A percentile compares a stretch with the other conserved stretches of the same genome.
phyloP scores from a whole-genome alignment of 805 yeast species.

The Schwanniomyces sp. region DNA sequence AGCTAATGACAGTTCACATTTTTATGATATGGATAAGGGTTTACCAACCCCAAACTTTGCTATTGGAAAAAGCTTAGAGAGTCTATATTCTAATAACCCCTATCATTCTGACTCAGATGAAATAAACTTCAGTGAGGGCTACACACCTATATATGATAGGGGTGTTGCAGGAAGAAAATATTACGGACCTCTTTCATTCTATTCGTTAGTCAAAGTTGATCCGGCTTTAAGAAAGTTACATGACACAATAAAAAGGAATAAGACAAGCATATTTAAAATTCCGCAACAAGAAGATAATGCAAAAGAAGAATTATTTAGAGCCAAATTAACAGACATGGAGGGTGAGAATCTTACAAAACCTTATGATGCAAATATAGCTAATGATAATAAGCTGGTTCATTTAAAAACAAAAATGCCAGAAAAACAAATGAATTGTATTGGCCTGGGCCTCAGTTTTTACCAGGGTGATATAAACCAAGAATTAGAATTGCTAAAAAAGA shows the following conservation, averaged over 20 bases:
- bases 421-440: conserved; percentile 12
- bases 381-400: neutral
- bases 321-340: conserved; percentile 10
- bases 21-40: neutral
- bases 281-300: neutral
- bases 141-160: conserved; percentile 21
- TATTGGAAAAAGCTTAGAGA: neutral
- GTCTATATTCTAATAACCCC: conserved; percentile 9
- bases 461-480: conserved; percentile 28
- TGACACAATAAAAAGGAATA: conserved; percentile 6
- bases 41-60: neutral
- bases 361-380: neutral
- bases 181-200: conserved; percentile 33
- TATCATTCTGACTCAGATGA: conserved; percentile 11
- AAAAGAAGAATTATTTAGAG: conserved; percentile 4
- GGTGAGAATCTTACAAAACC: conserved; percentile 9
- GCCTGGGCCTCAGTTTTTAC: conserved; percentile 26
- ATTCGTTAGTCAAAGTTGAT: conserved; percentile 27
- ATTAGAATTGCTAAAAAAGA: conserved; percentile 23
- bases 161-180: conserved; percentile 24
- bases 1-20: neutral
- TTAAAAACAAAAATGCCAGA: neutral
- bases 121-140: conserved; percentile 18
- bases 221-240: conserved; percentile 15
- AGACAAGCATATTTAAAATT: conserved; percentile 1